A percentile compares a stretch with the other conserved stretches of the same genome.
Evolutionary conservation across 2,329 filamentous ascomycete species (phyloP).

Genomic region (Monosporascus sp.): DNA sequence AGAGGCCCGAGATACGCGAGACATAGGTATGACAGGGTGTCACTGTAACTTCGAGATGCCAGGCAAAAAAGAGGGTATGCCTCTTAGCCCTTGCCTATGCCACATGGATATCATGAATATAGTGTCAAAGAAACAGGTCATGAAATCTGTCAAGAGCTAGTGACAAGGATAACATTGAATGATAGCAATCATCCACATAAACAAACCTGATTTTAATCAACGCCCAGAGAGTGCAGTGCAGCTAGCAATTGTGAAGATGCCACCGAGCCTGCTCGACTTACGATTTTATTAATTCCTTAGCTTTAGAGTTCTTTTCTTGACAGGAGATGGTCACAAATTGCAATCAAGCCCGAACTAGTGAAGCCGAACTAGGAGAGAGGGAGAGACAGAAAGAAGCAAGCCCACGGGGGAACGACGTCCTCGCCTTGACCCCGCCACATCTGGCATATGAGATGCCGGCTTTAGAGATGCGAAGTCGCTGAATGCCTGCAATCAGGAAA

Average conservation of each 20-base stretch:
- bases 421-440: not conserved
- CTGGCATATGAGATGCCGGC: not conserved
- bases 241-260: not conserved
- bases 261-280: not conserved
- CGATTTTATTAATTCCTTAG: too few relatives aligned
- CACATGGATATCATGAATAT: not conserved
- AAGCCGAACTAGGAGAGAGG: too few relatives aligned
- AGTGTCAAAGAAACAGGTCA: not conserved
- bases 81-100: not conserved
- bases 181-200: not conserved
- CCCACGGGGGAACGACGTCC: not conserved
- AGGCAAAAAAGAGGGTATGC: not conserved
- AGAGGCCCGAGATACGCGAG: slow-evolving; percentile 3
- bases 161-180: not conserved
- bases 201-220: not conserved
- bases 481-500: not conserved
- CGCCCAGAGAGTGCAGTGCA: not conserved
- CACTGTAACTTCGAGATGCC: not conserved
- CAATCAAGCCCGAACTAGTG: too few relatives aligned
- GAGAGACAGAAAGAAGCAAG: too few relatives aligned
- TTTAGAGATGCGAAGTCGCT: not conserved
- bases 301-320: too few relatives aligned
- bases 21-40: slow-evolving; percentile 4
- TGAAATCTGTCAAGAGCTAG: not conserved
- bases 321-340: too few relatives aligned